phyloP scores from a whole-genome alignment of 768 basidiomycete species.

The Tulasnella sp. region DNA sequence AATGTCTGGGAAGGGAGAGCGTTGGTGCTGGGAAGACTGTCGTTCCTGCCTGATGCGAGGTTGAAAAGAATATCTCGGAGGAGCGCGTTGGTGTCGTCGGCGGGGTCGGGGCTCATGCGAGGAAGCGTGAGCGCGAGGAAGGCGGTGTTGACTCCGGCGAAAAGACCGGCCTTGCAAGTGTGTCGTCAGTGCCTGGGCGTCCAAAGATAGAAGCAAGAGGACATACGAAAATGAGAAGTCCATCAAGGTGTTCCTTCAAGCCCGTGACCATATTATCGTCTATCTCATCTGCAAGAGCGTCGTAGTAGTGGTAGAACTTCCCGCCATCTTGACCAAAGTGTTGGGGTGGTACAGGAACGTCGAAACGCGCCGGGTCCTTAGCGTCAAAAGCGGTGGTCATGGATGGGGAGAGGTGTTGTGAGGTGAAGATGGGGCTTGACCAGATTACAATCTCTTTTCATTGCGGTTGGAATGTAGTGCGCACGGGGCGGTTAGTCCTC shows the following conservation, averaged over 20 bases:
- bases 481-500: no score
- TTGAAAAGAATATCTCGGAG: background rate
- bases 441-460: background rate
- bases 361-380: background rate
- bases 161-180: background rate
- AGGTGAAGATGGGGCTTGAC: background rate
- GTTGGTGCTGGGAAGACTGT: background rate
- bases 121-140: background rate
- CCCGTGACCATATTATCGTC: background rate
- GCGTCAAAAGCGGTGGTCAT: background rate
- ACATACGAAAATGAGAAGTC: background rate
- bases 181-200: background rate
- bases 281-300: background rate
- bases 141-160: background rate
- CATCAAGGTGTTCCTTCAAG: background rate
- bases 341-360: background rate
- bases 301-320: background rate
- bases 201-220: background rate
- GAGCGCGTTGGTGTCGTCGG: slow-evolving; percentile 1
- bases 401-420: background rate
- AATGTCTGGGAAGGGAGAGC: background rate
- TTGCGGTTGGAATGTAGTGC: background rate
- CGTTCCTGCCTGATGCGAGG: background rate
- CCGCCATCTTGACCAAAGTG: background rate
- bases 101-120: background rate